These are phyloP conservation scores for Clarireedia sp. DNA, from an alignment of 2,329 filamentous ascomycete genomes.

Conservation along the genomic window DNA sequence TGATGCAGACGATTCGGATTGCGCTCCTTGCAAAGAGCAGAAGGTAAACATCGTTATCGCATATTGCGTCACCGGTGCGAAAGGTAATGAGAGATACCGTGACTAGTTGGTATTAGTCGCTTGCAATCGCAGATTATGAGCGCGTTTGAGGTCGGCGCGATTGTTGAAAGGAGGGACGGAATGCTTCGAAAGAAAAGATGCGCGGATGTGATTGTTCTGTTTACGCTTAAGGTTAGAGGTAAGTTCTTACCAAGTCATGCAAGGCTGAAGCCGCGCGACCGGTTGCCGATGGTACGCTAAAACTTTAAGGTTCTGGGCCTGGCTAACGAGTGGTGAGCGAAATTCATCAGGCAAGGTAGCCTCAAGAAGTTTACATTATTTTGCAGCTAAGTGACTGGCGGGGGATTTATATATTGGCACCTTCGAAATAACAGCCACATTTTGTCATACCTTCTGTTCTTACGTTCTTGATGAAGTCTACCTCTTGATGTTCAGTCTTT, in stretches of 20 bases:
- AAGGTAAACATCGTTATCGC: slow-evolving; percentile 79
- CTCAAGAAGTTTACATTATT: slow-evolving; percentile 3
- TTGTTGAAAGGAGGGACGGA: too few relatives aligned
- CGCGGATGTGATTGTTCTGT: too few relatives aligned
- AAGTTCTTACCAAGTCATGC: background rate
- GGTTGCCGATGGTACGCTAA: background rate
- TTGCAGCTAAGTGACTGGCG: background rate
- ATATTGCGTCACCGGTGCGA: background rate
- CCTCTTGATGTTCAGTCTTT: background rate
- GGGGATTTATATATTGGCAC: background rate
- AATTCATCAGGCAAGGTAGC: slow-evolving; percentile 9
- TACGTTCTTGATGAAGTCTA: background rate
- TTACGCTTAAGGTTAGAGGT: too few relatives aligned
- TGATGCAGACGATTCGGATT: slow-evolving; percentile 76
- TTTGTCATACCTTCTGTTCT: background rate
- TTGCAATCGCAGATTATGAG: too few relatives aligned
- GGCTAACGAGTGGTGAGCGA: background rate
- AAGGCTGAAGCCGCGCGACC: slow-evolving; percentile 7
- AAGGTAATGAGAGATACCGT: background rate
- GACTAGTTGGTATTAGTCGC: too few relatives aligned
- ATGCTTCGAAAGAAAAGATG: background rate
- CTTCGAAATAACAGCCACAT: background rate
- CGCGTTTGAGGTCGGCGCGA: too few relatives aligned
- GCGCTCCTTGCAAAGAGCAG: slow-evolving; percentile 83
- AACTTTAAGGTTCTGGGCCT: slow-evolving; percentile 4